Evolutionary conservation across 768 basidiomycete species (phyloP).

Genomic region (Leccinellum albellum): DNA sequence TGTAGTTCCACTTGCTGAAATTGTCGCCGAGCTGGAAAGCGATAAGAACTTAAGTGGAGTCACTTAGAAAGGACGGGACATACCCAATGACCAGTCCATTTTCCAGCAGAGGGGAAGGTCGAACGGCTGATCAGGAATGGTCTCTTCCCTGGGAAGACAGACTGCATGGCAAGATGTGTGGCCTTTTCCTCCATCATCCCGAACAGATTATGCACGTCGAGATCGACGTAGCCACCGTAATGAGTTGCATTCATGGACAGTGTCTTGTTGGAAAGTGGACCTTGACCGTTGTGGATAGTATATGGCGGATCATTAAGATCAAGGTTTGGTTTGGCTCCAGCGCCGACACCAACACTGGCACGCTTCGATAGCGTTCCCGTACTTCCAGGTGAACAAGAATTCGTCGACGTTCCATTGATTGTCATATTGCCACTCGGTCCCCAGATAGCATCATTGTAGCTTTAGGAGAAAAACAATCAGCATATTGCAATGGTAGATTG

Average conservation of each 20-base stretch:
- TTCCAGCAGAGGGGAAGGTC: constrained; percentile 65
- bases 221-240: constrained; percentile 54
- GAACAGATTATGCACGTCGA: constrained; percentile 70
- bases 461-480: constrained; percentile 20
- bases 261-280: constrained; percentile 50
- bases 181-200: constrained; percentile 69
- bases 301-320: constrained; percentile 62
- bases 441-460: constrained; percentile 58
- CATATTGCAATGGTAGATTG: background rate
- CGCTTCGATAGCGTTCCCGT: constrained; percentile 32
- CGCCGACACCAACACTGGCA: constrained; percentile 38
- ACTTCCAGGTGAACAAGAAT: constrained; percentile 27
- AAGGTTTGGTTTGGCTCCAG: constrained; percentile 43
- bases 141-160: constrained; percentile 53
- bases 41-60: background rate
- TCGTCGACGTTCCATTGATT: constrained; percentile 62
- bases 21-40: constrained; percentile 65
- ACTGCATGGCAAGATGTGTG: constrained; percentile 55
- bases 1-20: constrained; percentile 69
- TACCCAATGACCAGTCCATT: constrained; percentile 74
- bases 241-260: constrained; percentile 73
- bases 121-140: constrained; percentile 72
- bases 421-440: constrained; percentile 75
- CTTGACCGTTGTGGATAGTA: constrained; percentile 68
- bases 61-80: background rate